Conservation (phyloP, 2,329 filamentous ascomycete genomes). For the Beauveria asiatica region DNA sequence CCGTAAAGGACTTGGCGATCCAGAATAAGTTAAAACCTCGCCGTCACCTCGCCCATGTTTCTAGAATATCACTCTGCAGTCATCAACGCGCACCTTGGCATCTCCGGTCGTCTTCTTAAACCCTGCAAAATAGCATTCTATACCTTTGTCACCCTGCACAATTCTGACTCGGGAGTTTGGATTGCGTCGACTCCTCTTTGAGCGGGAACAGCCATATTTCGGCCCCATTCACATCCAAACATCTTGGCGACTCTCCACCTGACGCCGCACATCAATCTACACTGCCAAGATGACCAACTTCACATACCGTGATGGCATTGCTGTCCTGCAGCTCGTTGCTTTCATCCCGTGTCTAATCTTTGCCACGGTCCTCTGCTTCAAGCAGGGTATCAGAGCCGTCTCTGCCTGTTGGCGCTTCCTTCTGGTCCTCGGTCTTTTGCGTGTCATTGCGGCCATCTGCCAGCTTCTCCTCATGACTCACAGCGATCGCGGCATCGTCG, state of each 20-base stretch:
- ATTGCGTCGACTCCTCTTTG: neutral
- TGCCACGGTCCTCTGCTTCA: slow-evolving; percentile 13
- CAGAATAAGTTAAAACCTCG: neutral
- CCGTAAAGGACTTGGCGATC: neutral
- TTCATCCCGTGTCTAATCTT: slow-evolving; percentile 11
- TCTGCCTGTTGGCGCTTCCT: slow-evolving; percentile 13
- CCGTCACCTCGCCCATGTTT: neutral
- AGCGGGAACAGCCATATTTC: neutral
- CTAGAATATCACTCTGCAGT: slow-evolving; percentile 6
- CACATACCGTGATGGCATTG: slow-evolving; percentile 14
- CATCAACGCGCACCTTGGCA: neutral
- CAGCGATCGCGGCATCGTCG: slow-evolving; percentile 1
- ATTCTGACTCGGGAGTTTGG: neutral
- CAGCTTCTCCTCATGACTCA: slow-evolving; percentile 12
- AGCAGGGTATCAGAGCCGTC: slow-evolving; percentile 11
- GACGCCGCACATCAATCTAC: neutral
- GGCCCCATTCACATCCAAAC: neutral
- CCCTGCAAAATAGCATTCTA: neutral
- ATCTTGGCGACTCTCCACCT: neutral
- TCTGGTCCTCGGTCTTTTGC: slow-evolving; percentile 11
- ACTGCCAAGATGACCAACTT: slow-evolving; percentile 9
- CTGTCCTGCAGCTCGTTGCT: slow-evolving; percentile 12
- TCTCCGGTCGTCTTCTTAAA: neutral
- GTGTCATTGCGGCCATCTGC: slow-evolving; percentile 12
- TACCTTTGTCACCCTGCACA: neutral